phyloP scores from a whole-genome alignment of 2,329 filamentous ascomycete species.

The Fusarium setosum region DNA sequence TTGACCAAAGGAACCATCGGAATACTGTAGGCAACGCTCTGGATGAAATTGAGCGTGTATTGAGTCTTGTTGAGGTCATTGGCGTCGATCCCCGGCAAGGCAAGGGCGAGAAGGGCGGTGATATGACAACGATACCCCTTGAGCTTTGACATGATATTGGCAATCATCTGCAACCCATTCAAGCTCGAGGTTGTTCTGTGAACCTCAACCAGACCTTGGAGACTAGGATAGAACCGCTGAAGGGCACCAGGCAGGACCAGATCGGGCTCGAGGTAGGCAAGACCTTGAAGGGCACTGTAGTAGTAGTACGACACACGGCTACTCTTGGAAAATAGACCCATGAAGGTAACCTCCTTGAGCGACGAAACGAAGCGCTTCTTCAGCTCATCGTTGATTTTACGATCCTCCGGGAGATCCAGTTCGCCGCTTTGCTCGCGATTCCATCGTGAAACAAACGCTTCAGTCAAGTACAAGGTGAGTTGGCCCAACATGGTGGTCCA shows the following conservation, averaged over 20 bases:
- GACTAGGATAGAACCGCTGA: slow-evolving; percentile 95
- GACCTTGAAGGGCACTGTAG: slow-evolving; percentile 86
- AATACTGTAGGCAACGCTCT: slow-evolving; percentile 95
- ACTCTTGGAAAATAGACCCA: slow-evolving; percentile 98
- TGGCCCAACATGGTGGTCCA: slow-evolving; percentile 95
- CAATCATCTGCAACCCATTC: slow-evolving; percentile 90
- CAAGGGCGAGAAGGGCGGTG: slow-evolving; percentile 91
- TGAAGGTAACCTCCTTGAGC: slow-evolving; percentile 92
- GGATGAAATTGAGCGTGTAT: slow-evolving; percentile 93
- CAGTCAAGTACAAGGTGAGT: slow-evolving; percentile 89
- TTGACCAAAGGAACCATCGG: slow-evolving; percentile 81
- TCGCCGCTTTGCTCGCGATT: slow-evolving; percentile 95
- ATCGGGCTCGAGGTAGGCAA: slow-evolving; percentile 91
- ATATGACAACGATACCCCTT: slow-evolving; percentile 98
- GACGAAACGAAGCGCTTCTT: slow-evolving; percentile 91
- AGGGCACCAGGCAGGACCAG: slow-evolving; percentile 92
- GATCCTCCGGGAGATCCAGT: slow-evolving; percentile 84
- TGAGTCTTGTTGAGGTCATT: slow-evolving; percentile 98
- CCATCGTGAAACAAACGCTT: slow-evolving; percentile 98
- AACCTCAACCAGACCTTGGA: slow-evolving; percentile 96
- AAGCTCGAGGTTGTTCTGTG: slow-evolving; percentile 96
- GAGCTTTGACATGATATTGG: slow-evolving; percentile 88
- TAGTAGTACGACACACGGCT: slow-evolving; percentile 92
- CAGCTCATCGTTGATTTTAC: slow-evolving; percentile 82
- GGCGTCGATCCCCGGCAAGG: slow-evolving; percentile 94